phyloP scores from a whole-genome alignment of 768 basidiomycete species.

The Russula ochroleuca region DNA sequence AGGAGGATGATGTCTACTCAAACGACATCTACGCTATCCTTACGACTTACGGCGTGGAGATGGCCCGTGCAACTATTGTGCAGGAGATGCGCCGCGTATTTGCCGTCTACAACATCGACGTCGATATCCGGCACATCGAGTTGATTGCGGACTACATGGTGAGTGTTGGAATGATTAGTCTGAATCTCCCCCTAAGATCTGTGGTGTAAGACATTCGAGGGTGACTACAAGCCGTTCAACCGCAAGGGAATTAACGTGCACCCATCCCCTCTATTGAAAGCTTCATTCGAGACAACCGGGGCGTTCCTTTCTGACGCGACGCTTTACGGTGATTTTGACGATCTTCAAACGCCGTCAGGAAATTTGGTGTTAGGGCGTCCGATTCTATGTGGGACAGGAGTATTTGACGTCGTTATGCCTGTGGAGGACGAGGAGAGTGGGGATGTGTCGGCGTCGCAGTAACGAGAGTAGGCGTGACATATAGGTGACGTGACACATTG shows the following conservation, averaged over 20 bases:
- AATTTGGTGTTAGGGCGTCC: constrained; percentile 89
- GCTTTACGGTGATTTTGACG: constrained; percentile 92
- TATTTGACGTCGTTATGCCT: constrained; percentile 79
- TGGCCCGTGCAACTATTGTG: constrained; percentile 87
- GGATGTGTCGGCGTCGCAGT: not conserved
- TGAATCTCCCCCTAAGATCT: constrained; percentile 6
- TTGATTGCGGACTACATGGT: constrained; percentile 99
- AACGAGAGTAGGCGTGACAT: not conserved
- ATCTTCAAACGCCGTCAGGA: constrained; percentile 83
- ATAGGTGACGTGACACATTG: constrained; percentile 16
- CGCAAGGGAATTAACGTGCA: constrained; percentile 90
- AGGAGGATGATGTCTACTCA: constrained; percentile 79
- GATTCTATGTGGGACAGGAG: constrained; percentile 87
- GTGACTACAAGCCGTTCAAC: constrained; percentile 97
- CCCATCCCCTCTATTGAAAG: constrained; percentile 94
- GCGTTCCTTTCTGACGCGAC: constrained; percentile 90
- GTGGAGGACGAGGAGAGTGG: not conserved
- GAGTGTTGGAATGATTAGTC: constrained; percentile 31
- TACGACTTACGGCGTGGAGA: constrained; percentile 93
- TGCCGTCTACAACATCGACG: constrained; percentile 91
- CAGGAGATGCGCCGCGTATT: constrained; percentile 91
- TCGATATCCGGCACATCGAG: constrained; percentile 89
- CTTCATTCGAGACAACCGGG: constrained; percentile 95
- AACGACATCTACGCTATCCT: constrained; percentile 94
- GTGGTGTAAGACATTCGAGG: constrained; percentile 88